These are phyloP conservation scores for Diaporthe sp. DNA, from an alignment of 2,329 filamentous ascomycete genomes.

Conservation along the genomic window DNA sequence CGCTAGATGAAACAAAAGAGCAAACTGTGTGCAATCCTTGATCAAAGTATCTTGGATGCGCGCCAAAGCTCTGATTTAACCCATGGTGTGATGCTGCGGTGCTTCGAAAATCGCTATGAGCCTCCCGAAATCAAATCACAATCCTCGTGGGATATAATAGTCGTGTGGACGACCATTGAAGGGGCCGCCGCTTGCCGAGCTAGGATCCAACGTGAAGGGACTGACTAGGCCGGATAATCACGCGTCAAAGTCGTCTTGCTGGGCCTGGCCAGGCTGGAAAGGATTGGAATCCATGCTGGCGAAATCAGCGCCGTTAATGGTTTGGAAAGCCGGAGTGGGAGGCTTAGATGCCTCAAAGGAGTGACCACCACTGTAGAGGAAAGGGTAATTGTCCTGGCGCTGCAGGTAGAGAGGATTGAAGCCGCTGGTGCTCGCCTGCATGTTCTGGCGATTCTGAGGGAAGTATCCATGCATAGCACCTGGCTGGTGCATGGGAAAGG, in stretches of 20 bases:
- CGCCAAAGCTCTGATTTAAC: neutral
- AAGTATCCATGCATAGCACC: slow-evolving; percentile 22
- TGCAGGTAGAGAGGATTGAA: slow-evolving; percentile 54
- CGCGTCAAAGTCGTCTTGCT: slow-evolving; percentile 29
- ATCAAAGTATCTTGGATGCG: slow-evolving; percentile 13
- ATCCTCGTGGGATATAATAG: neutral
- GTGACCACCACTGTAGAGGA: slow-evolving; percentile 12
- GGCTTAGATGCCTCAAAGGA: slow-evolving; percentile 33
- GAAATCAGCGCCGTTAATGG: slow-evolving; percentile 25
- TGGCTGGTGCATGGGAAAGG: slow-evolving; percentile 33
- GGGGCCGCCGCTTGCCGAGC: neutral
- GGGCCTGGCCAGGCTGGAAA: slow-evolving; percentile 33
- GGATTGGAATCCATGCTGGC: slow-evolving; percentile 25
- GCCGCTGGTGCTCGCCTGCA: slow-evolving; percentile 42
- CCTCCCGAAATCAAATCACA: neutral
- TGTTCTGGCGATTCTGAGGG: slow-evolving; percentile 30
- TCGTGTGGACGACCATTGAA: neutral
- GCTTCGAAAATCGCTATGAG: neutral
- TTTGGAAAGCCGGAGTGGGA: slow-evolving; percentile 22
- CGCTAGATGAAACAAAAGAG: slow-evolving; percentile 16
- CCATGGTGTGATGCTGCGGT: slow-evolving; percentile 2
- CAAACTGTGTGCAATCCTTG: neutral
- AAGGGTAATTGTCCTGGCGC: slow-evolving; percentile 47
- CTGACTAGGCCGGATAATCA: neutral
- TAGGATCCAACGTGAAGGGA: neutral